Base-by-base conservation (phyloP, 2,329 filamentous ascomycete species). In the Thielaviopsis euricoi region DNA sequence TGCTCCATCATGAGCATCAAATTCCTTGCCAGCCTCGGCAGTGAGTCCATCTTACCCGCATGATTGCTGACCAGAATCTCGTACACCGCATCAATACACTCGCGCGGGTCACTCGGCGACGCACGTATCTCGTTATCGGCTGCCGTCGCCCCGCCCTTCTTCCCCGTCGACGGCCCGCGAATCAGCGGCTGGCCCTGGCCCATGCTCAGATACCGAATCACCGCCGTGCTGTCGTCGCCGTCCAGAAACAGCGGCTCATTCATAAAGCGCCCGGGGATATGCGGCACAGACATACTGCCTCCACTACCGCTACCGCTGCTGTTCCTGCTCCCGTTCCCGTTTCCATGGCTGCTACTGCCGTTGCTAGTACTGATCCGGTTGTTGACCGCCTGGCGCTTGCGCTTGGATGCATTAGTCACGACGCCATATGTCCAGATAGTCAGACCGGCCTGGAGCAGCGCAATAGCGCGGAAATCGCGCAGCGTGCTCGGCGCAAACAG, bases 341-440 rank as follows among this genome's bases (percentile, higher is more conserved):
- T 58, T 58, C 64, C 62, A n/a, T n/a, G n/a, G n/a, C n/a, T n/a
- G n/a, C n/a, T n/a, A n/a, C n/a, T n/a, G n/a, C n/a, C n/a, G n/a
- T n/a, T n/a, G n/a, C n/a, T n/a, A n/a, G n/a, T n/a, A n/a, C n/a
- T n/a, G n/a, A n/a, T n/a, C n/a, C n/a, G n/a, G 64, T 67, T 65
- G 19, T 15, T 22, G 6, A n/a, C 65, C 65, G 63, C 70, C 62
- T 66, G 64, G 64, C 63, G 53, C 64, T 66, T 15, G 76, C 74
- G 61, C 71, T 55, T 51, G 5, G 53, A 61, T n/a, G 59, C 56
- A 19, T 51, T 69, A 21, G 70, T 73, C 6, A 83, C 73, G 0
- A 87, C 77, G 0, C 83, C 82, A 62, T 84, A 86, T 0, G 78
- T 78, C 86, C 86, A 89, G 48, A 88, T 71, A 0, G 80, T 79